These are phyloP conservation scores for Taphrina confusa DNA, from an alignment of 1,139 yeast genomes.

Conservation along the genomic window DNA sequence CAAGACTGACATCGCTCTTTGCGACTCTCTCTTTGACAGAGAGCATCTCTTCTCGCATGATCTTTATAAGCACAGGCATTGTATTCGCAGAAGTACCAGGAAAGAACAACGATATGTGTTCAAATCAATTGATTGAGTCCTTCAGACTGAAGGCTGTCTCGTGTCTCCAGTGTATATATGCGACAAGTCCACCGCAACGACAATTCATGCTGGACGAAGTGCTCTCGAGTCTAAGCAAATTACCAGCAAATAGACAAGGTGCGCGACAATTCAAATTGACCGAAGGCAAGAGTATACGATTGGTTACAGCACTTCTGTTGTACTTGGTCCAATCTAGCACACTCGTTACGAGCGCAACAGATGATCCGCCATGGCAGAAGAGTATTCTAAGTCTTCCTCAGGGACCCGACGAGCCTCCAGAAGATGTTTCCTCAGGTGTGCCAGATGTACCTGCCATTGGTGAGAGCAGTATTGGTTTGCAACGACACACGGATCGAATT, in stretches of 20 bases:
- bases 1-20: conserved; percentile 20
- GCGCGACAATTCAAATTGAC: conserved; percentile 53
- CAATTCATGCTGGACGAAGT: conserved; percentile 62
- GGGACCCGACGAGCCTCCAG: neutral
- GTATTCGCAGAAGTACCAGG: conserved; percentile 46
- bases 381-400: too few species aligned
- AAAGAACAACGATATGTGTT: conserved; percentile 33
- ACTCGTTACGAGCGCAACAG: neutral
- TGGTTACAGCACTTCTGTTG: conserved; percentile 53
- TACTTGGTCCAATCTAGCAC: conserved; percentile 51
- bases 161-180: conserved; percentile 53
- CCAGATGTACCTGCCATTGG: too few species aligned
- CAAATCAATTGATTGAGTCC: conserved; percentile 12
- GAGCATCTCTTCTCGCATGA: conserved; percentile 54
- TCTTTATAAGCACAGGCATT: conserved; percentile 52
- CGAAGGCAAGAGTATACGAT: conserved; percentile 55
- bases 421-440: neutral
- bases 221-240: conserved; percentile 54
- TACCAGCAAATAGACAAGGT: conserved; percentile 52
- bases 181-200: conserved; percentile 55
- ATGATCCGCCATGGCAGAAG: neutral
- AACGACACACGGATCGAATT: conserved; percentile 38
- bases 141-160: conserved; percentile 46
- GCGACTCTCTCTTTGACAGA: conserved; percentile 44
- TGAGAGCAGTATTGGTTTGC: neutral